Percentiles rank a stretch among this genome's conserved stretches.
phyloP scores from a whole-genome alignment of 2,329 filamentous ascomycete genomes.

The Pseudogymnoascus sp. region DNA sequence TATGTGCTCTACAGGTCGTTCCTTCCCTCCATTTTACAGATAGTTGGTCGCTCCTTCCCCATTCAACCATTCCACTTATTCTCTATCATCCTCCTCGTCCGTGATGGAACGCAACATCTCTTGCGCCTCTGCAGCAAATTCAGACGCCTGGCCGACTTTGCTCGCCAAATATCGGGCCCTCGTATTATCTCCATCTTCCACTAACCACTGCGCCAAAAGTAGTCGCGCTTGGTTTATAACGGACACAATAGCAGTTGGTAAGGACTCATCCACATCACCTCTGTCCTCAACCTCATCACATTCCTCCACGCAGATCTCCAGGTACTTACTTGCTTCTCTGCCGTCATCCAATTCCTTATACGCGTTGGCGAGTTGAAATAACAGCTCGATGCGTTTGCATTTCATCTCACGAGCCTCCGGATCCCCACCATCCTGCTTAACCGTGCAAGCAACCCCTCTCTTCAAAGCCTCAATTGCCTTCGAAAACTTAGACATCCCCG shows the following conservation, averaged over 20 bases:
- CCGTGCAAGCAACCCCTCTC: neutral
- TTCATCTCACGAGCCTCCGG: neutral
- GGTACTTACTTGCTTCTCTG: neutral
- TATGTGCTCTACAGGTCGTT: too few relatives aligned
- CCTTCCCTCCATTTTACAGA: too few relatives aligned
- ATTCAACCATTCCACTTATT: too few relatives aligned
- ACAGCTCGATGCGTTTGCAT: neutral
- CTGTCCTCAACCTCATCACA: neutral
- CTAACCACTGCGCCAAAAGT: neutral
- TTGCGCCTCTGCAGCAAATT: neutral
- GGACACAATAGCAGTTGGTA: neutral
- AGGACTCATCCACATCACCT: neutral
- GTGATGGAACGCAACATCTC: too few relatives aligned
- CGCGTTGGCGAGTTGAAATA: neutral
- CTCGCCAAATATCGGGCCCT: neutral
- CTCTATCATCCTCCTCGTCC: too few relatives aligned
- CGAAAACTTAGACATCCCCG: neutral
- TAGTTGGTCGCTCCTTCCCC: too few relatives aligned
- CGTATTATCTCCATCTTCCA: neutral
- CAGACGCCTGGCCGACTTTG: neutral
- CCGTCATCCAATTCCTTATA: neutral
- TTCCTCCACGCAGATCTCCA: neutral
- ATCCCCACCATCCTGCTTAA: neutral
- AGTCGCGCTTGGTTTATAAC: neutral
- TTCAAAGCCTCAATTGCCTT: neutral